Percentiles rank a stretch among this genome's conserved stretches.
These are phyloP conservation scores for Leishmania mexicana DNA, from an alignment of 208 protist species.

Conservation along the genomic window DNA sequence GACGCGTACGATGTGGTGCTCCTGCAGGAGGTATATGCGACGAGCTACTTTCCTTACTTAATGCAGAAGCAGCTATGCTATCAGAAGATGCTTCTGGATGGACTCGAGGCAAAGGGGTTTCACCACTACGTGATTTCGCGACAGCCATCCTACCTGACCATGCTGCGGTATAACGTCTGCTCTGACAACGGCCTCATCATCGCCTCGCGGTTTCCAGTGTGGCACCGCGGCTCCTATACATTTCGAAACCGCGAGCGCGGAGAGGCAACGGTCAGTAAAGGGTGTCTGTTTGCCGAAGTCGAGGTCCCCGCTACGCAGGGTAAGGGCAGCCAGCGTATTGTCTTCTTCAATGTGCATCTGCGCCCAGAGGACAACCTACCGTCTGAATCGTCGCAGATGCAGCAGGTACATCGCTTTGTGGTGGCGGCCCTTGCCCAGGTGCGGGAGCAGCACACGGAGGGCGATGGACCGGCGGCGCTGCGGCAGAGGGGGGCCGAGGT, in stretches of 20 bases:
- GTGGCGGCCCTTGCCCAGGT: slow-evolving; percentile 69
- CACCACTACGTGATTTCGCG: slow-evolving; percentile 84
- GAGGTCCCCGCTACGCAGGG: slow-evolving; percentile 50
- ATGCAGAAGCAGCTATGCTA: slow-evolving; percentile 77
- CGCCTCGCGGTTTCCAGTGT: slow-evolving; percentile 84
- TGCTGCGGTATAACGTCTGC: slow-evolving; percentile 74
- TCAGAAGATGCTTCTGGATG: slow-evolving; percentile 76
- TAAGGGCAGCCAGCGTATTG: slow-evolving; percentile 38
- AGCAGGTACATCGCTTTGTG: slow-evolving; percentile 72
- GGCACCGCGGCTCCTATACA: slow-evolving; percentile 80
- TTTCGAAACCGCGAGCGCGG: slow-evolving; percentile 61
- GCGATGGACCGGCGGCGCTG: neutral
- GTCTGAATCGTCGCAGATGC: slow-evolving; percentile 68
- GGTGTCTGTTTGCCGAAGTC: slow-evolving; percentile 86
- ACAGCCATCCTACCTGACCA: slow-evolving; percentile 82
- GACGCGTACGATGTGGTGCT: slow-evolving; percentile 85
- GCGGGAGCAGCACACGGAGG: slow-evolving; percentile 15
- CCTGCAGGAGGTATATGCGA: slow-evolving; percentile 89
- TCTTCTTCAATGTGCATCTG: slow-evolving; percentile 90
- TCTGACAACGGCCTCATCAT: slow-evolving; percentile 91
- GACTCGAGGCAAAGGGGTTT: slow-evolving; percentile 74
- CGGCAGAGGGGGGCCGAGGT: slow-evolving; percentile 12
- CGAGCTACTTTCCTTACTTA: slow-evolving; percentile 75
- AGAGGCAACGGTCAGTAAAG: slow-evolving; percentile 52
- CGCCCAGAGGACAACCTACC: slow-evolving; percentile 63